These are phyloP conservation scores for Abortiporus biennis DNA, from an alignment of 1,284 basidiomycete genomes.

Conservation along the genomic window DNA sequence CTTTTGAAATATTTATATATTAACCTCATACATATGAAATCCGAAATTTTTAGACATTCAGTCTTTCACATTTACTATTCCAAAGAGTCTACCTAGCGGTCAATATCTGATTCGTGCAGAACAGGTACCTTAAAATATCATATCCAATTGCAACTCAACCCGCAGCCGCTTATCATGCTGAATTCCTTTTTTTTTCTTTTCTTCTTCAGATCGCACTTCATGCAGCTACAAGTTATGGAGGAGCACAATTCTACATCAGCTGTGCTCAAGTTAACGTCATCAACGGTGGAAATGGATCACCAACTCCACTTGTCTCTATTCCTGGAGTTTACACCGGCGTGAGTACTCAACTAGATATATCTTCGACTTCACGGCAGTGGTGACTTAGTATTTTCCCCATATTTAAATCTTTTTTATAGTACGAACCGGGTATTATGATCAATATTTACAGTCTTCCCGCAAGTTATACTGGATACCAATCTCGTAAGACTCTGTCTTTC, in stretches of 20 bases:
- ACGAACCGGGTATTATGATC: constrained; percentile 22
- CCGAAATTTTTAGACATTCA: constrained; percentile 21
- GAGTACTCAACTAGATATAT: too few relatives aligned
- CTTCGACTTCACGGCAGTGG: neutral
- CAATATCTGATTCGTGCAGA: constrained; percentile 7
- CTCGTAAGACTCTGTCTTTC: constrained; percentile 8
- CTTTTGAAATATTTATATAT: neutral
- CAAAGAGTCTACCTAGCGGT: constrained; percentile 14
- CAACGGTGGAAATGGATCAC: constrained; percentile 15
- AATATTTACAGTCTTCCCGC: constrained; percentile 21
- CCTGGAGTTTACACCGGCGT: constrained; percentile 17
- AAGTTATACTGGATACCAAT: constrained; percentile 15
- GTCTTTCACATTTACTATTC: constrained; percentile 7
- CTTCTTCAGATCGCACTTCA: constrained; percentile 20
- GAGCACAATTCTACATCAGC: constrained; percentile 7
- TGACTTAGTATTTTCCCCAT: neutral
- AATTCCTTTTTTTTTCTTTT: neutral
- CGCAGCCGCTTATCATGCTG: neutral
- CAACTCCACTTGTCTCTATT: constrained; percentile 6
- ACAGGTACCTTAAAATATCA: constrained; percentile 12
- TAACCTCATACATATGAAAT: neutral
- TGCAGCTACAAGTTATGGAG: constrained; percentile 3
- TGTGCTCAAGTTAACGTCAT: constrained; percentile 8
- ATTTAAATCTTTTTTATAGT: neutral
- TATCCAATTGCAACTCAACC: neutral